Conservation (phyloP, 257 asterid species). For the Vinca minor region DNA sequence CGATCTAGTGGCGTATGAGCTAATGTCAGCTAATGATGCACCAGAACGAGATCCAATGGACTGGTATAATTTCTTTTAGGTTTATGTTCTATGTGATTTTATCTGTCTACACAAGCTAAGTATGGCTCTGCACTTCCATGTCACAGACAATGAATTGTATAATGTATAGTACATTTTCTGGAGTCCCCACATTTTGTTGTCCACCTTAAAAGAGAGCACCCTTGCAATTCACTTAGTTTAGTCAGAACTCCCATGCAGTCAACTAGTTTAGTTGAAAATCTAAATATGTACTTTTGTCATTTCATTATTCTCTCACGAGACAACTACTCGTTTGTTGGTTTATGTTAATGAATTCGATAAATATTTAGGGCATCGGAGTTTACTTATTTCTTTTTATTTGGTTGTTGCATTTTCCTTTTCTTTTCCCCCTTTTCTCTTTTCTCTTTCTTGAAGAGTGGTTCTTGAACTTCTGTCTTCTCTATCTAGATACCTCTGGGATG, state of each 20-base stretch:
- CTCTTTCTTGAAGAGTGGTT: background rate
- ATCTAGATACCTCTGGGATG: background rate
- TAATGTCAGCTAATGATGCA: slow-evolving; percentile 95
- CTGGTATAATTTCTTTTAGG: slow-evolving; percentile 46
- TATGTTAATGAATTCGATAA: background rate
- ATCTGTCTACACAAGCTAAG: background rate
- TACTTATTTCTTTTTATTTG: background rate
- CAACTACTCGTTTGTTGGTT: background rate
- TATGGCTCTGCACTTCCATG: background rate
- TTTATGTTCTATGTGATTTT: background rate
- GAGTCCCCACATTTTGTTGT: background rate
- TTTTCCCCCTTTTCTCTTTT: too few species aligned
- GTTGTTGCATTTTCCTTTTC: too few species aligned
- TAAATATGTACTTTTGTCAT: background rate
- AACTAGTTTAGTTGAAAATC: background rate
- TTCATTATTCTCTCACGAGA: background rate
- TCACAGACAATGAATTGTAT: background rate
- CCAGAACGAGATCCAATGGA: slow-evolving; percentile 95
- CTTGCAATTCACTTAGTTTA: background rate
- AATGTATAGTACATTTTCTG: background rate
- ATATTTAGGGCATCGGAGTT: background rate
- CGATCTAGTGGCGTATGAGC: slow-evolving; percentile 66
- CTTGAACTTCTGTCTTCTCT: background rate
- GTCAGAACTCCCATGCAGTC: background rate
- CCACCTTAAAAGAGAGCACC: too few species aligned